Conservation (phyloP, 257 asterid genomes). For the Cynanchum wilfordii region DNA sequence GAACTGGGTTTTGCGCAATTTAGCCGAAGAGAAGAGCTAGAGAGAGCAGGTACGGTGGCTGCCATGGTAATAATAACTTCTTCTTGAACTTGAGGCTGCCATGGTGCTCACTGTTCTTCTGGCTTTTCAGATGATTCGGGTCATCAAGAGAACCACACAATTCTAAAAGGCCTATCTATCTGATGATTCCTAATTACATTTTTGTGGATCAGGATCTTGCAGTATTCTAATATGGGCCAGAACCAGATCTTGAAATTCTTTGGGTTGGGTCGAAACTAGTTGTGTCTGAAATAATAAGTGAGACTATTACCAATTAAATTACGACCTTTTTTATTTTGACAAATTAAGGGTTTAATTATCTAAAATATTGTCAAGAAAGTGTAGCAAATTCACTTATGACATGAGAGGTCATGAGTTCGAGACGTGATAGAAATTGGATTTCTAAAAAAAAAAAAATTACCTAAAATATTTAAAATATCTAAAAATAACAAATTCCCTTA, state of each 20-base stretch:
- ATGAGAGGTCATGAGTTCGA: too few species aligned
- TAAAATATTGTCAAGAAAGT: too few species aligned
- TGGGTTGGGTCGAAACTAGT: too few species aligned
- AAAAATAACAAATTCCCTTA: too few species aligned
- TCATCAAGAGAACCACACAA: conserved; percentile 63
- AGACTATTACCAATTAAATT: too few species aligned
- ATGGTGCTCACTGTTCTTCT: conserved; percentile 19
- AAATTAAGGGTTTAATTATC: too few species aligned
- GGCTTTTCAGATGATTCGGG: conserved; percentile 32
- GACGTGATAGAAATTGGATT: too few species aligned
- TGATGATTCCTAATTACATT: background rate
- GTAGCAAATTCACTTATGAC: too few species aligned
- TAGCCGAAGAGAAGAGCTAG: conserved; percentile 44
- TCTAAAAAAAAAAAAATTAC: too few species aligned
- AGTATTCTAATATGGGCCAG: background rate
- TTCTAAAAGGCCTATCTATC: conserved; percentile 12
- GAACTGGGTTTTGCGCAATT: conserved; percentile 35
- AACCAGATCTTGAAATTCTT: background rate
- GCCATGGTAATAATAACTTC: conserved; percentile 10
- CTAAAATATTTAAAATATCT: too few species aligned
- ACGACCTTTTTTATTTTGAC: too few species aligned
- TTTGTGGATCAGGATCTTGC: background rate
- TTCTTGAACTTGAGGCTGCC: conserved; percentile 36
- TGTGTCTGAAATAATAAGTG: too few species aligned
- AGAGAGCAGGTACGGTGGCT: conserved; percentile 37